Evolutionary conservation across 495 filamentous ascomycete genomes (phyloP).

Genomic region (Friedmanniomyces endolithicus): DNA sequence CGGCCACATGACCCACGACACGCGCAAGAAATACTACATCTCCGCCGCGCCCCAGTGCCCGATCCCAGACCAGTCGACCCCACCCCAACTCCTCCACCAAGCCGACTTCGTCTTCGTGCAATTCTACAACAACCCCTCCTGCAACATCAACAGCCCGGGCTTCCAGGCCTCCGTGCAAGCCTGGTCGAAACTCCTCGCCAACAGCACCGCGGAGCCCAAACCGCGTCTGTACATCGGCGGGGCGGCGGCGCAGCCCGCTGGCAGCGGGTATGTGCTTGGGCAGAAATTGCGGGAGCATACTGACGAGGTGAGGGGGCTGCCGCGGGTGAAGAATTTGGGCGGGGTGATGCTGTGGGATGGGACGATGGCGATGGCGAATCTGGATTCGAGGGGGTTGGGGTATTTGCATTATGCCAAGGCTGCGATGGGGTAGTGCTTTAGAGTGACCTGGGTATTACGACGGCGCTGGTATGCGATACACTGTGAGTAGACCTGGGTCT

Average conservation of each 20-base stretch:
- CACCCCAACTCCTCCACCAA: slow-evolving; percentile 42
- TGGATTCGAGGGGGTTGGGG: slow-evolving; percentile 14
- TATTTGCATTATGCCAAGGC: slow-evolving; percentile 18
- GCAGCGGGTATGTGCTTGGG: slow-evolving; percentile 37
- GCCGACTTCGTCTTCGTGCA: slow-evolving; percentile 57
- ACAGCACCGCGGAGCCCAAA: slow-evolving; percentile 36
- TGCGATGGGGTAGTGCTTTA: slow-evolving; percentile 3
- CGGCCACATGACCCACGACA: slow-evolving; percentile 35
- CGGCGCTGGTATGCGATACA: no score
- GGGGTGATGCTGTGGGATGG: slow-evolving; percentile 67
- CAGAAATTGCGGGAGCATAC: slow-evolving; percentile 30
- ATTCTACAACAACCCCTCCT: slow-evolving; percentile 50
- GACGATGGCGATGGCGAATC: slow-evolving; percentile 46
- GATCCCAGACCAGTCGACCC: slow-evolving; percentile 50
- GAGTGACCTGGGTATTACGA: no score
- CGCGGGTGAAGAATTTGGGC: slow-evolving; percentile 42
- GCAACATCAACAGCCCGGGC: slow-evolving; percentile 14
- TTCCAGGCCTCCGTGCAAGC: slow-evolving; percentile 31
- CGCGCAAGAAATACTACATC: slow-evolving; percentile 44
- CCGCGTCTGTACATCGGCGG: slow-evolving; percentile 41
- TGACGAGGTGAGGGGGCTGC: slow-evolving; percentile 21
- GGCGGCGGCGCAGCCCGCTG: slow-evolving; percentile 32
- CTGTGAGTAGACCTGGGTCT: no score
- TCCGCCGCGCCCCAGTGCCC: slow-evolving; percentile 58
- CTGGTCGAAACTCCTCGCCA: slow-evolving; percentile 35